These are phyloP conservation scores for Phytopythium litorale DNA, from an alignment of 352 stramenopile genomes.

Conservation along the genomic window DNA sequence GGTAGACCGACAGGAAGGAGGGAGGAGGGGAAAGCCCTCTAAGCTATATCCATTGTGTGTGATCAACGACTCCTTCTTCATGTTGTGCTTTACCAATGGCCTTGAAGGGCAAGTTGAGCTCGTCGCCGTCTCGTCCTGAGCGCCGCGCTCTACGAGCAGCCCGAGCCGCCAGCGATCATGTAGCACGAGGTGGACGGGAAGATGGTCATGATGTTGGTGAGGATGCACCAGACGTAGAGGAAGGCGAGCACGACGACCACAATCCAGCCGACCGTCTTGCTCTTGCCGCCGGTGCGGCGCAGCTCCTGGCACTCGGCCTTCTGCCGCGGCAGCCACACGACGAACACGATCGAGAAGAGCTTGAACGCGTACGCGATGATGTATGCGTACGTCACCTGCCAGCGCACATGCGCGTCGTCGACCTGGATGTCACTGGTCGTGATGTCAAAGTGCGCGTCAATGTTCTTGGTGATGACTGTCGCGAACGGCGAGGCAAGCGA, in stretches of 20 bases:
- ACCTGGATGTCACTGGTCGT: constrained; percentile 27
- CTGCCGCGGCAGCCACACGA: constrained; percentile 36
- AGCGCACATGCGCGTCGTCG: constrained; percentile 23
- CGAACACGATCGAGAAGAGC: constrained; percentile 30
- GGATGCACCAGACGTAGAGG: constrained; percentile 39
- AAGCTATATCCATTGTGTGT: no score
- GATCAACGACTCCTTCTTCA: no score
- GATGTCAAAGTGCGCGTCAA: constrained; percentile 43
- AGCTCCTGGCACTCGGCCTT: constrained; percentile 47
- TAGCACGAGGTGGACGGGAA: constrained; percentile 39
- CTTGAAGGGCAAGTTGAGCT: no score
- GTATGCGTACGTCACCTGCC: constrained; percentile 36
- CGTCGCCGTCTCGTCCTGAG: not conserved
- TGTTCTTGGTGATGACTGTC: constrained; percentile 46
- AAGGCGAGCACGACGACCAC: constrained; percentile 30
- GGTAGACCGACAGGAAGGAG: no score
- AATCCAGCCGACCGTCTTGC: constrained; percentile 28
- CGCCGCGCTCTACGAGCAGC: constrained; percentile 12
- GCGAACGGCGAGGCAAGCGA: constrained; percentile 40
- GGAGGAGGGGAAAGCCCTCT: no score
- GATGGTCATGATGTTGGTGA: constrained; percentile 55
- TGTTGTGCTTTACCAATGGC: no score
- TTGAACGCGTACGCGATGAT: constrained; percentile 32
- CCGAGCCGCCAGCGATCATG: constrained; percentile 34
- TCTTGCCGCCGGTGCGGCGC: constrained; percentile 24